A percentile compares a stretch with the other conserved stretches of the same genome.
Conservation (phyloP, 768 basidiomycete species). For the Kwoniella sp. region DNA sequence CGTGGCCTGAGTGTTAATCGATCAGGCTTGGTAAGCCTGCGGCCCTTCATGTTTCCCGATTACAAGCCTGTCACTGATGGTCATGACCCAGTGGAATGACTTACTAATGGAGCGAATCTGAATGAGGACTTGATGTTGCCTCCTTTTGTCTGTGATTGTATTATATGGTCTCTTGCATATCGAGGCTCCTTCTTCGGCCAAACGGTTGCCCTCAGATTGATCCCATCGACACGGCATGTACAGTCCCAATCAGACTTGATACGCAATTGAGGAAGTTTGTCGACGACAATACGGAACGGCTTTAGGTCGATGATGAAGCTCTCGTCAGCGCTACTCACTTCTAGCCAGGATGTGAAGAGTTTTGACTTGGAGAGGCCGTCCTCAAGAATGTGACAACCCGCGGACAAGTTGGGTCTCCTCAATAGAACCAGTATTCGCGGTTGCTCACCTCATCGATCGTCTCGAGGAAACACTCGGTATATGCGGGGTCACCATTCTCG, state of each 20-base stretch:
- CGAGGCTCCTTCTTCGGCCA: not conserved
- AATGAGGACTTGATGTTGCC: not conserved
- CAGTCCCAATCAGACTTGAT: not conserved
- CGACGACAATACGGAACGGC: not conserved
- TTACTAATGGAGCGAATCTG: conserved; percentile 7
- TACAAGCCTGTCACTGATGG: not conserved
- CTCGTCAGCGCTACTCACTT: too few species aligned
- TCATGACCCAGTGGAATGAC: not conserved
- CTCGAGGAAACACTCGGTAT: conserved; percentile 1
- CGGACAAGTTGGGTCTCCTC: too few species aligned
- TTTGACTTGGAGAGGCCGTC: too few species aligned
- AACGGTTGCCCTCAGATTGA: not conserved
- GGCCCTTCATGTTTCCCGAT: not conserved
- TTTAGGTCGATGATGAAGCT: not conserved
- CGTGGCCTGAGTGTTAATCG: not conserved
- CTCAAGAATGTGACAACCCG: too few species aligned
- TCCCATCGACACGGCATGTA: not conserved
- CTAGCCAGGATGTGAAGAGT: too few species aligned
- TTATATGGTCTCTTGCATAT: not conserved
- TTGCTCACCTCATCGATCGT: not conserved
- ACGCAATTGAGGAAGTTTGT: not conserved
- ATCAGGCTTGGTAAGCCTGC: not conserved
- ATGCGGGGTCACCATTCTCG: not conserved
- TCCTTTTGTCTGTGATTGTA: not conserved
- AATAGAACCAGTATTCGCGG: too few species aligned